Percentiles rank a stretch among this genome's conserved stretches.
These are phyloP conservation scores for Ophiocordyceps camponoti-saundersi DNA, from an alignment of 2,329 filamentous ascomycete species.

Conservation along the genomic window DNA sequence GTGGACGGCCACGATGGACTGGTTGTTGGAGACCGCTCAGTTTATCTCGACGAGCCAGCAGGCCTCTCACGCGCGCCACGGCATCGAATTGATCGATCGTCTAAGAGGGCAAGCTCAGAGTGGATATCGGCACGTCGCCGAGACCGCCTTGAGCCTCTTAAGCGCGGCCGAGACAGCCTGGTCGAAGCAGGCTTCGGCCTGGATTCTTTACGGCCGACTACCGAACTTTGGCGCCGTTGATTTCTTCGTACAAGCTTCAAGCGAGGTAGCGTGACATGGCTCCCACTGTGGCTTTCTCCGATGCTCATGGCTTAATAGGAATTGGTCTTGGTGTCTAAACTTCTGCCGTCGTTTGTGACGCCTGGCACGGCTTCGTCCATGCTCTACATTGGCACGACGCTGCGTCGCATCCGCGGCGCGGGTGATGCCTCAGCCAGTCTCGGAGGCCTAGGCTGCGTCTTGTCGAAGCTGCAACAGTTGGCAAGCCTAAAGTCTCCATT, in stretches of 20 bases:
- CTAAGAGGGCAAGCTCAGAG: slow-evolving; percentile 65
- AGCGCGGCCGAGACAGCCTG: slow-evolving; percentile 72
- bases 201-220: slow-evolving; percentile 76
- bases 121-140: slow-evolving; percentile 74
- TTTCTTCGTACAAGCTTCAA: slow-evolving; percentile 55
- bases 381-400: slow-evolving; percentile 75
- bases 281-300: neutral
- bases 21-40: slow-evolving; percentile 59
- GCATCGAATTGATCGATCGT: slow-evolving; percentile 60
- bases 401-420: slow-evolving; percentile 62
- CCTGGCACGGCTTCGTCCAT: slow-evolving; percentile 62
- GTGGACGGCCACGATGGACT: slow-evolving; percentile 73
- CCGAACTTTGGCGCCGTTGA: slow-evolving; percentile 65
- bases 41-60: slow-evolving; percentile 40
- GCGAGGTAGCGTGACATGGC: neutral
- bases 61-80: slow-evolving; percentile 33
- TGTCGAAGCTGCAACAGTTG: slow-evolving; percentile 52
- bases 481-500: slow-evolving; percentile 57
- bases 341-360: slow-evolving; percentile 69
- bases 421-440: slow-evolving; percentile 25
- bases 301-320: slow-evolving; percentile 18
- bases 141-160: slow-evolving; percentile 56
- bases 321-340: slow-evolving; percentile 37
- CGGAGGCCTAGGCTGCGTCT: slow-evolving; percentile 41
- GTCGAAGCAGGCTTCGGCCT: slow-evolving; percentile 78